Evolutionary conservation across 1,284 basidiomycete species (phyloP).

Genomic region (Wolfiporia cocos): DNA sequence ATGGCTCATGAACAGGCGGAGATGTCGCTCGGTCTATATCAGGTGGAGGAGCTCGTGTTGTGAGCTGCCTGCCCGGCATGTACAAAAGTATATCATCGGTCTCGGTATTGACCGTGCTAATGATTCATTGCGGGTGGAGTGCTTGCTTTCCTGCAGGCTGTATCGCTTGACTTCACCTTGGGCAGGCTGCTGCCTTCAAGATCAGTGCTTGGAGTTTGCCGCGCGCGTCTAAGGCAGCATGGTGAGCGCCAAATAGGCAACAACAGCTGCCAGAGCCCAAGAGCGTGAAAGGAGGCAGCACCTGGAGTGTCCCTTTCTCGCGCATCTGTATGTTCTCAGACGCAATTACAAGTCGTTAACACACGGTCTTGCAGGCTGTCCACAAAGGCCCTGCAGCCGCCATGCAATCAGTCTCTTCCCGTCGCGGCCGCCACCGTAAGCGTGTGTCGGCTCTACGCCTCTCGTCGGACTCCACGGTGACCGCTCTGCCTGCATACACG

Average conservation of each 20-base stretch:
- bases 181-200: no score
- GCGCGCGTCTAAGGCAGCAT: no score
- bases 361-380: background rate
- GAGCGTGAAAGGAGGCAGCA: background rate
- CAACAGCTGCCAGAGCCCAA: background rate
- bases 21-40: conserved; percentile 57
- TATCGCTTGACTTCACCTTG: no score
- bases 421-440: conserved; percentile 38
- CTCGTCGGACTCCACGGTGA: conserved; percentile 59
- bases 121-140: no score
- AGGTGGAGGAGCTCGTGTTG: conserved; percentile 61
- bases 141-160: no score
- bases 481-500: conserved; percentile 63
- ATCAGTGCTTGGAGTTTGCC: no score
- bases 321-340: conserved; percentile 3
- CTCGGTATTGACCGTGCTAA: no score
- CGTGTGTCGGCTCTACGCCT: conserved; percentile 49
- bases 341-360: background rate
- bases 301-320: background rate
- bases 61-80: conserved; percentile 19
- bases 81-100: background rate
- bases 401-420: conserved; percentile 15
- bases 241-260: background rate
- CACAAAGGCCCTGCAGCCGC: conserved; percentile 2
- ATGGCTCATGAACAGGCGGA: conserved; percentile 43